Percentiles rank a stretch among this genome's conserved stretches.
Evolutionary conservation across 2,329 filamentous ascomycete genomes (phyloP).

Genomic region (Aspergillus ibericus): DNA sequence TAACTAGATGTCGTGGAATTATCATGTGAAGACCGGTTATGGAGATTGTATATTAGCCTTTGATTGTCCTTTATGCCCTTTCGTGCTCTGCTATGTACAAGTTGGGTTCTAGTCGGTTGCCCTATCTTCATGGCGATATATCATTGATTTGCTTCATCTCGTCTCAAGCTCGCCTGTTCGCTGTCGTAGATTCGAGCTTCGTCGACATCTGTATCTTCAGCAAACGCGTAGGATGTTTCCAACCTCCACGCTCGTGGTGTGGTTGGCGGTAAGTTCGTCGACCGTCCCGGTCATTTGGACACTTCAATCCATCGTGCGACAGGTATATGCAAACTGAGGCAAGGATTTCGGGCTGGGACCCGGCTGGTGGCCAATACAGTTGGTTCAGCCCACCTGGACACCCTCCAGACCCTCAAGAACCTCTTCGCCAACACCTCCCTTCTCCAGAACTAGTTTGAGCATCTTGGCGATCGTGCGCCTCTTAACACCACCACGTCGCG

Average conservation of each 20-base stretch:
- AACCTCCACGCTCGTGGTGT: background rate
- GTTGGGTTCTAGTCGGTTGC: conserved; percentile 5
- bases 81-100: conserved; percentile 21
- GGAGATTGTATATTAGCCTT: conserved; percentile 10
- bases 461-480: conserved; percentile 70
- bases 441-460: conserved; percentile 72
- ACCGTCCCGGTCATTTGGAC: background rate
- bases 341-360: background rate
- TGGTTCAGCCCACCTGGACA: conserved; percentile 58
- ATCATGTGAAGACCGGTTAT: background rate
- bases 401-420: conserved; percentile 77
- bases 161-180: background rate
- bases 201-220: background rate
- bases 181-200: background rate
- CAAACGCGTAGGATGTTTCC: background rate
- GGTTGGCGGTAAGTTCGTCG: background rate
- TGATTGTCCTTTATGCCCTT: conserved; percentile 18
- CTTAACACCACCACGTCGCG: conserved; percentile 79
- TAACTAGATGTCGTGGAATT: background rate
- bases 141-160: background rate
- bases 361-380: background rate
- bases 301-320: background rate
- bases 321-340: background rate
- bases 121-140: background rate
- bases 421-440: conserved; percentile 80